Base-by-base conservation (phyloP, 176 grass and related monocot species). In the Aegilops sharonensis region DNA sequence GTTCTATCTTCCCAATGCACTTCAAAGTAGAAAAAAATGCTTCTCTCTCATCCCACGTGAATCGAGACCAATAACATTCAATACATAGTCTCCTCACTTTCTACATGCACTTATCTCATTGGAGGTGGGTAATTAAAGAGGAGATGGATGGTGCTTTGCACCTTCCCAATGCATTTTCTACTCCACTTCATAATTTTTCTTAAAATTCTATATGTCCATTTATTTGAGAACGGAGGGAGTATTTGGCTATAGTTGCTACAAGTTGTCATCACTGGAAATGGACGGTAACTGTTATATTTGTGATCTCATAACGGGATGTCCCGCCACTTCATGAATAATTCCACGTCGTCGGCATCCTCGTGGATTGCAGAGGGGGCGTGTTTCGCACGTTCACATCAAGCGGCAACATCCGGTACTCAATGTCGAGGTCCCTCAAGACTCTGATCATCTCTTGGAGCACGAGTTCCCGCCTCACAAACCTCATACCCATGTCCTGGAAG, bases 391-490 rank as follows among this genome's bases (percentile, higher is more conserved):
- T 92, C 10, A 95, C 93, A 23, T 92, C 93, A 1, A 87, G 69
- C 0, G 90, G 93, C 83, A 92, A 35, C 93, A 95, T 88, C 62
- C 93, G 79, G 61, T 92, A 92, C 81, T 95, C 90, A 4, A 95
- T 92, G 2, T 91, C 93, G 0, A 95, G 88, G n/a, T 95, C 93
- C 81, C 43, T 92, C 31, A 88, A 59, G n/a, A 92, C 68, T 75
- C 43, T 90, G 72, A 95, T 87, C 83, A 89, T 83, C 88, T 89
- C 79, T 54, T 92, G 74, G n/a, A 92, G 80, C 65, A 92, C 84
- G 0, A 86, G 61, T 11, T 92, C 87, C 78, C 91, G 71, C 75
- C 91, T 73, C 50, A 50, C 78, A 0, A 86, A 89, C 88, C 83
- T 86, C 87, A 87, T 81, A 11, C 87, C 79, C 71, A 92, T 90